Base-by-base conservation (phyloP, 805 yeast genomes). In the Dipodascus albidus region DNA sequence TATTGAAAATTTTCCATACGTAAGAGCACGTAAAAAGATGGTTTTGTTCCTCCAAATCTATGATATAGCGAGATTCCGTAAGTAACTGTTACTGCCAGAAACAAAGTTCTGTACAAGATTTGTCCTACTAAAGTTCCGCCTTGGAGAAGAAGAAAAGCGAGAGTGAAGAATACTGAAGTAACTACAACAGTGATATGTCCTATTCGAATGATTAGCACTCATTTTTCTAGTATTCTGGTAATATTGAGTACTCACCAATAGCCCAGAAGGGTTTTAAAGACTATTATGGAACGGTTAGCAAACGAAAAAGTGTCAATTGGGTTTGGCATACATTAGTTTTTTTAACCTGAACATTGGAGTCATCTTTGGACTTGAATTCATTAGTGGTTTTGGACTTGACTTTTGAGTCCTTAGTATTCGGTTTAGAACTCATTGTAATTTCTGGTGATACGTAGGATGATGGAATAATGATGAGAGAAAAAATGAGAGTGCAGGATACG, bases 1-100 rank as follows among this genome's bases (percentile, higher is more conserved):
- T 78, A 79, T 67, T 87, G 96, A 72, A 85, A 85, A 64, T 86
- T 85, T 59, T 80, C 87, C 22, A 87, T 79, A 8, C 89, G 81
- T 53, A 87, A 63, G 64, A 89, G 82, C 23, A 58, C 79, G 53
- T 77, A 76, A 63, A 80, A 74, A 3, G 82, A 74, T 3, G 95
- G 95, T 52, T 76, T 72, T 24, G 73, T 70, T 19, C 79, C 70
- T 22, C 82, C 82, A 69, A 81, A 82, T 58, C 79, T 80, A 52
- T 63, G 59, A 24, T 54, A 48, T 33, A 66, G 50, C 47, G 64
- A 58, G 19, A 62, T 9, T 6, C 54, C 50, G 52, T 66, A 66
- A 11, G 65, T 61, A 23, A 56, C 49, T 2, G 56, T 53, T 1
- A 58, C 60, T 8, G 54, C 50, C 2, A 53, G 48, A 38, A 65